These are phyloP conservation scores for Strobilomyces echinocephalus DNA, from an alignment of 768 basidiomycete genomes.

Conservation along the genomic window DNA sequence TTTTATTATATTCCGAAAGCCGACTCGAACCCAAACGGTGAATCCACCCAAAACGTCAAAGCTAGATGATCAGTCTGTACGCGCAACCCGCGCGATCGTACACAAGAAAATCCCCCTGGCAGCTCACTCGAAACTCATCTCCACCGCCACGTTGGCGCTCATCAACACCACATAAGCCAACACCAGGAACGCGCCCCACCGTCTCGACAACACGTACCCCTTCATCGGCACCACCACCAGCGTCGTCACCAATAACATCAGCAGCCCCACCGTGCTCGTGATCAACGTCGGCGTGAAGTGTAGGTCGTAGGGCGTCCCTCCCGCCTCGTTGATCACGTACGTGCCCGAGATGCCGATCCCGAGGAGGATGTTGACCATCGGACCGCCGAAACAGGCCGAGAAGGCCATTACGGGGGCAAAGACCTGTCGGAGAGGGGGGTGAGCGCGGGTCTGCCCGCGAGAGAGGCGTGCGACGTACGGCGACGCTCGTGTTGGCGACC, in stretches of 20 bases:
- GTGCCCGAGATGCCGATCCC: constrained; percentile 91
- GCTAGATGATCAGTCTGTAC: too few relatives aligned
- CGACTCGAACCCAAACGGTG: too few relatives aligned
- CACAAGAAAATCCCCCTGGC: too few relatives aligned
- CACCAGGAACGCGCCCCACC: constrained; percentile 82
- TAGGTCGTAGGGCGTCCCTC: constrained; percentile 56
- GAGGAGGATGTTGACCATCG: constrained; percentile 87
- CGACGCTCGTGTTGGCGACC: constrained; percentile 95
- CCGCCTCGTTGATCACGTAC: constrained; percentile 67
- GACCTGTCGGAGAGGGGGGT: constrained; percentile 37
- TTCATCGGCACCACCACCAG: constrained; percentile 83
- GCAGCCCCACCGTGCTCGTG: constrained; percentile 79
- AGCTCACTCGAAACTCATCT: constrained; percentile 37
- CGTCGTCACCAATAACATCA: constrained; percentile 69
- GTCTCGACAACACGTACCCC: constrained; percentile 69
- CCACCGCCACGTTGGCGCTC: constrained; percentile 74
- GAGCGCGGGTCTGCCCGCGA: not conserved
- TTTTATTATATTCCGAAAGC: too few relatives aligned
- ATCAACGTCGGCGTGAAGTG: constrained; percentile 79
- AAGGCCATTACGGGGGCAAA: constrained; percentile 95
- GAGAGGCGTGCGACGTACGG: constrained; percentile 42
- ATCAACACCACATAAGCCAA: constrained; percentile 70
- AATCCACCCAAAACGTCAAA: too few relatives aligned
- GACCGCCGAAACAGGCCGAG: constrained; percentile 90
- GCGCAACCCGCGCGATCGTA: too few relatives aligned